These are phyloP conservation scores for Geosmithia flava DNA, from an alignment of 2,329 filamentous ascomycete species.

Conservation along the genomic window DNA sequence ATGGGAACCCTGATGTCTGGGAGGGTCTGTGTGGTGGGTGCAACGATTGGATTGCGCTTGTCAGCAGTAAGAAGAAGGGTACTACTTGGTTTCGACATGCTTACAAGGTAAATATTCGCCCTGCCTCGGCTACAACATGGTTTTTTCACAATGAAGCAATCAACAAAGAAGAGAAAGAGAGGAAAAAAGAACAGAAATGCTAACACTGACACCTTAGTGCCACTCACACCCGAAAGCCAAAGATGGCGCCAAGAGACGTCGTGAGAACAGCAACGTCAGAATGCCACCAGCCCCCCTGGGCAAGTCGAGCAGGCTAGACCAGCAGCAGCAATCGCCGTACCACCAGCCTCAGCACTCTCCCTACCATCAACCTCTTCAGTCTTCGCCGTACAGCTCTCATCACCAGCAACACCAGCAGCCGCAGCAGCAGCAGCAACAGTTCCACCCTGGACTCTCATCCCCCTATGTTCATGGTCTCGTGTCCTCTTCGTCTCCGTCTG, in stretches of 20 bases:
- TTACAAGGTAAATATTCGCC: constrained; percentile 52
- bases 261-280: constrained; percentile 42
- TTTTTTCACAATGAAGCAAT: not conserved
- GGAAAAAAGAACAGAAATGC: not conserved
- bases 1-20: constrained; percentile 72
- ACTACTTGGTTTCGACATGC: constrained; percentile 85
- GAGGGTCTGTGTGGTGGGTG: constrained; percentile 69
- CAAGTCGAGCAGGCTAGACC: not conserved
- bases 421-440: too few species aligned
- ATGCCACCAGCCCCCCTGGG: constrained; percentile 5
- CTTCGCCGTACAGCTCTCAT: too few species aligned
- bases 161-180: not conserved
- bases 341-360: constrained; percentile 6
- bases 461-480: too few species aligned
- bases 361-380: not conserved
- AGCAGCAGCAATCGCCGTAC: constrained; percentile 4
- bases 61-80: constrained; percentile 84
- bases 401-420: too few species aligned
- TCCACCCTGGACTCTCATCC: too few species aligned
- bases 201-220: constrained; percentile 33
- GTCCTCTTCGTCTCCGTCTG: too few species aligned
- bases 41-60: constrained; percentile 68
- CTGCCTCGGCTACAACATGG: too few species aligned
- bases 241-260: constrained; percentile 54
- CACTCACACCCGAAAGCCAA: constrained; percentile 62